Percentiles rank a stretch among this genome's conserved stretches.
phyloP scores from a whole-genome alignment of 768 basidiomycete species.

The Mycena maculata region DNA sequence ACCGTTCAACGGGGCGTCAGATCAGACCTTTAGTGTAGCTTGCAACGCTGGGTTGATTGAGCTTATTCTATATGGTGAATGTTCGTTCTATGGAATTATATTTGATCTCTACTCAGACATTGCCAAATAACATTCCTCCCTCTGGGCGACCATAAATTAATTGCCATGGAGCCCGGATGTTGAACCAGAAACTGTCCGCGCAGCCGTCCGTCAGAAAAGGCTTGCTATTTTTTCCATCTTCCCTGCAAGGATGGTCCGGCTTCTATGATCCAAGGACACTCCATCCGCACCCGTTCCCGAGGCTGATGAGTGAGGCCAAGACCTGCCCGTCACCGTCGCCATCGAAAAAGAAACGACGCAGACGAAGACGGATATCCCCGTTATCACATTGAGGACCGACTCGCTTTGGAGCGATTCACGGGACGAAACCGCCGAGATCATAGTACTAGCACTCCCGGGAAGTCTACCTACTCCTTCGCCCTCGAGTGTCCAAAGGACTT shows the following conservation, averaged over 20 bases:
- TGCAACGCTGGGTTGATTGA: slow-evolving; percentile 73
- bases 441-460: neutral
- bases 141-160: slow-evolving; percentile 63
- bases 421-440: neutral
- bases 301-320: slow-evolving; percentile 3
- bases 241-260: neutral
- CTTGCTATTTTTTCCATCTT: slow-evolving; percentile 33
- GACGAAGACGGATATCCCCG: neutral
- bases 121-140: slow-evolving; percentile 75
- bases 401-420: slow-evolving; percentile 3
- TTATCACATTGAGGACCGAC: neutral
- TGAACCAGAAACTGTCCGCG: slow-evolving; percentile 64
- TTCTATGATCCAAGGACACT: neutral
- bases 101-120: too few relatives aligned
- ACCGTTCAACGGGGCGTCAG: slow-evolving; percentile 69
- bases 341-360: neutral
- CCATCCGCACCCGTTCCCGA: slow-evolving; percentile 18
- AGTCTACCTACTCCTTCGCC: neutral
- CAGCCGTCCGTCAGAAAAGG: slow-evolving; percentile 54
- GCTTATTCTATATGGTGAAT: slow-evolving; percentile 69
- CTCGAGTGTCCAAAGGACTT: neutral
- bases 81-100: neutral
- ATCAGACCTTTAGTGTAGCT: slow-evolving; percentile 72
- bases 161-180: slow-evolving; percentile 76
- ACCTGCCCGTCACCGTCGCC: neutral